Conservation (phyloP, 2,329 filamentous ascomycete genomes). For the Phoma sp. region DNA sequence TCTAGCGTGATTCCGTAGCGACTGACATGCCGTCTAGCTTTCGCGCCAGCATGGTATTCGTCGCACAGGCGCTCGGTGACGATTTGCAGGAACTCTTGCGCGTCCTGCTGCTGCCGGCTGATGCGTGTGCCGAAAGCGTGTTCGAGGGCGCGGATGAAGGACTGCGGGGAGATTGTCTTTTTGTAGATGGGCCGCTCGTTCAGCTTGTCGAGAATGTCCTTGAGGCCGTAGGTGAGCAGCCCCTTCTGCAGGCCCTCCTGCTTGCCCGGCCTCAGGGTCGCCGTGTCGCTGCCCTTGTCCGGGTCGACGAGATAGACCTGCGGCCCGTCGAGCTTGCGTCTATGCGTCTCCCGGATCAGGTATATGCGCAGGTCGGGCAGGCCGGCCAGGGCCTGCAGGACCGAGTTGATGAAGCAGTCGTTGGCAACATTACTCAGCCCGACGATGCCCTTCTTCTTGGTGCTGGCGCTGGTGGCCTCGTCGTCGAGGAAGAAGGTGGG, state of each 20-base stretch:
- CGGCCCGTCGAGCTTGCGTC: constrained; percentile 78
- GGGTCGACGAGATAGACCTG: constrained; percentile 74
- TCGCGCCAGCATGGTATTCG: constrained; percentile 86
- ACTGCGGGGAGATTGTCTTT: constrained; percentile 89
- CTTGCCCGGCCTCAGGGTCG: constrained; percentile 55
- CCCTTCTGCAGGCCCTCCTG: constrained; percentile 74
- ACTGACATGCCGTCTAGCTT: constrained; percentile 69
- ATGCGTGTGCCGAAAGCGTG: constrained; percentile 87
- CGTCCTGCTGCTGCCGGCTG: constrained; percentile 94
- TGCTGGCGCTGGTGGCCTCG: constrained; percentile 66
- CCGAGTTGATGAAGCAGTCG: constrained; percentile 85
- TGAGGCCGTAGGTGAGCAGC: constrained; percentile 83
- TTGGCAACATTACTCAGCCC: constrained; percentile 90
- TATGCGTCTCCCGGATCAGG: constrained; percentile 88
- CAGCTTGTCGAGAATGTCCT: constrained; percentile 88
- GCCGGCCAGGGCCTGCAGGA: constrained; percentile 90
- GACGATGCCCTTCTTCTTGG: constrained; percentile 81
- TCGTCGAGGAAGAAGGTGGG: constrained; percentile 96
- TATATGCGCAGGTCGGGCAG: constrained; percentile 89
- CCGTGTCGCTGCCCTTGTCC: constrained; percentile 53
- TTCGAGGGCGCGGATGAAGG: constrained; percentile 85
- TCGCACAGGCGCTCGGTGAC: constrained; percentile 91
- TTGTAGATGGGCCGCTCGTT: constrained; percentile 93
- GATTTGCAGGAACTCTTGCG: constrained; percentile 95
- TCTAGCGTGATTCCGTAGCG: constrained; percentile 29